Base-by-base conservation (phyloP, 176 grass and related monocot species). In the Phyllostachys edulis region DNA sequence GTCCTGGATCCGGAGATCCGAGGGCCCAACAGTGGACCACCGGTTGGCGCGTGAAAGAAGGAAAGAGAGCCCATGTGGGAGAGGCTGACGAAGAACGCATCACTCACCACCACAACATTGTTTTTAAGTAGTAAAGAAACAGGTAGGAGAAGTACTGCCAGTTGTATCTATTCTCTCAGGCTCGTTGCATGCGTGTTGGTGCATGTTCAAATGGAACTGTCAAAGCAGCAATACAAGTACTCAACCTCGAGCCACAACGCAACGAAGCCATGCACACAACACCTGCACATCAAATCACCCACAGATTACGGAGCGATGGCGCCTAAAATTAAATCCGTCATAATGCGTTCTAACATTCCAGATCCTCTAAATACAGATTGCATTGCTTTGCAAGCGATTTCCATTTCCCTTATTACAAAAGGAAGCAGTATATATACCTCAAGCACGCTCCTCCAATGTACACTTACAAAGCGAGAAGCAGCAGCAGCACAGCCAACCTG, bases 371-470 rank as follows among this genome's bases (percentile, higher is more conserved):
- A 29, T 21, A 70, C 7, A 29, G 8, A 78, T 32, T 78, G 23
- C 34, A 54, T 57, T 76, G 50, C 50, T 60, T 41, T 60, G 29
- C 54, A 27, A 51, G 13, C 41, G 21, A 67, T 56, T 34, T 38
- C 10, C 40, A 41, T 68, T 74, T 65, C 10, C 42, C 52, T 14
- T 51, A 69, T 36, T 70, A 23, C 82, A 80, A 42, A 37, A 50
- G 15, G 50, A 80, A 68, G 63, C 38, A 42, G 73, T 63, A 13
- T 11, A 45, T 57, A 20, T 18, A 32, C 21, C 63, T 70, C 34
- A 37, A 80, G 76, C 63, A 54, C 24, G 77, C 71, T 23, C 65
- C 29, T 65, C 34, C 69, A 75, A 37, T 81, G 18, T 82, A 77
- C 72, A 65, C 39, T 59, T 67, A 86, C 56, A 67, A 62, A 78